Conservation (phyloP, 2,329 filamentous ascomycete species). For the Pseudocercospora musae region DNA sequence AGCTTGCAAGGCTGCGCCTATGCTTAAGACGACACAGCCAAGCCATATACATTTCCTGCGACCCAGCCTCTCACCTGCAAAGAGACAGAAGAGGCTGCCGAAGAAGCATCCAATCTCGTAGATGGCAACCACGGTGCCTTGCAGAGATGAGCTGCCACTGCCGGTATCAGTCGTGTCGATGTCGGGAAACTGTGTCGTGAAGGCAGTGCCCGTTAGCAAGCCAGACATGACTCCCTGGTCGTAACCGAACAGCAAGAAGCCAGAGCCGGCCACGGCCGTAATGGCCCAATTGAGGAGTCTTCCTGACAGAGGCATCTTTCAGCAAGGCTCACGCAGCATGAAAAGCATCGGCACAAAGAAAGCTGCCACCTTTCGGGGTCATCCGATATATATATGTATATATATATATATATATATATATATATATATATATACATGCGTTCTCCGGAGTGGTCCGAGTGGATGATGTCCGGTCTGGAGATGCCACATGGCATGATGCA, state of each 20-base stretch:
- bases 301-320: constrained; percentile 14
- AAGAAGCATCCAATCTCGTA: constrained; percentile 60
- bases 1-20: constrained; percentile 48
- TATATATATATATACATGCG: neutral
- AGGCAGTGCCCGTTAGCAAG: constrained; percentile 15
- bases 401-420: no score
- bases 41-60: constrained; percentile 47
- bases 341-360: neutral
- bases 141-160: constrained; percentile 15
- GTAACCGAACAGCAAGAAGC: constrained; percentile 19
- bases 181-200: constrained; percentile 17
- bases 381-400: neutral
- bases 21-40: constrained; percentile 47
- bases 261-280: constrained; percentile 18
- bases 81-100: constrained; percentile 49
- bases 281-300: constrained; percentile 19
- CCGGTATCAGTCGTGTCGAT: constrained; percentile 17
- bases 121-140: constrained; percentile 49
- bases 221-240: constrained; percentile 21
- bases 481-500: neutral
- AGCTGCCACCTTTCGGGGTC: neutral
- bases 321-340: no score
- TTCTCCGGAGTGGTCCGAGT: neutral
- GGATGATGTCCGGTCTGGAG: neutral
- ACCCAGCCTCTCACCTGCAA: constrained; percentile 46